Evolutionary conservation across 2,329 filamentous ascomycete genomes (phyloP), one percentile per base, ranked within the genome.

Genomic region (Madurella mycetomatis): DNA sequence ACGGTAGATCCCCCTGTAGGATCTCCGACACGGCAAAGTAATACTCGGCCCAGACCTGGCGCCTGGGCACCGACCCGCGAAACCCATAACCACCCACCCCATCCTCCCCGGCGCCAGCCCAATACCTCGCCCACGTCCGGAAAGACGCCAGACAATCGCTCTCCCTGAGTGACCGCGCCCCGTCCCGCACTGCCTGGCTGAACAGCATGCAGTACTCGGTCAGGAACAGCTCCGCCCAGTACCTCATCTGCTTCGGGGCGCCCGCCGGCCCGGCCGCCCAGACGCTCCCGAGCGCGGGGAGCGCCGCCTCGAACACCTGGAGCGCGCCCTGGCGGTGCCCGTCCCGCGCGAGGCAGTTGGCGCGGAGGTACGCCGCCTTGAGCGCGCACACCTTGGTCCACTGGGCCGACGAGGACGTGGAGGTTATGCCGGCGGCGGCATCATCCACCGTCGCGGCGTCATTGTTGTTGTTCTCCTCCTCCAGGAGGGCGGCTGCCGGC

Each of bases 311-410:
- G 62, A 89, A 90, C 1, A 85, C 81, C 40, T 76, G 73, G 15
- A 90, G 72, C 1, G 88, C 88, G 52, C 87, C 83, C 11, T 71
- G 65, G 42, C 75, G 71, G 58, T 76, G 71, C 12, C 73, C 72
- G 19, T 73, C 73, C 19, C 77, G 76, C 32, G 76, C 75, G 51
- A 83, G 72, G 61, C 79, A 80, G 66, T 78, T 85, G 68, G 88
- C 89, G 68, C 86, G 87, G 47, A 95, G 79, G 67, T 90, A 95
- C 46, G 84, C 82, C 17, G 84, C 84, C 69, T 92, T 95, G 51
- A 94, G 76, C 30, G 87, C 81, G 71, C 90, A 95, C 17, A 94
- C 87, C 60, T 84, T 85, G 2, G 90, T 90, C 90, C 90, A 96
- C 66, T 86, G 82, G 2, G 25, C 25, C 25, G 25, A 25, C 25